Evolutionary conservation across 2,329 filamentous ascomycete genomes (phyloP).

Genomic region (Aureobasidium sp.): DNA sequence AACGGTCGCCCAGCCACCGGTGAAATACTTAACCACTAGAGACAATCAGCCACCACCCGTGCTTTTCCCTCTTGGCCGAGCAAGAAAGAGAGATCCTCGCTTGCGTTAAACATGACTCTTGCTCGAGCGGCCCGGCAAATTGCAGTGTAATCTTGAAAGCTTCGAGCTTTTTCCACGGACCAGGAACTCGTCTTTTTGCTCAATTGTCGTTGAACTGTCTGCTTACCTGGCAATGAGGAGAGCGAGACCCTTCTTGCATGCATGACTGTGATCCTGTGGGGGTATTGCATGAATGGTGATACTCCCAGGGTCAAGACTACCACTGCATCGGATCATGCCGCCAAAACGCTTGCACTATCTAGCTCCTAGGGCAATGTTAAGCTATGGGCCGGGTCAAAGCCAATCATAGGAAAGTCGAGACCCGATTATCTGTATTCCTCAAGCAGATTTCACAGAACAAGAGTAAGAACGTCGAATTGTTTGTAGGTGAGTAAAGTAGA

Average conservation of each 20-base stretch:
- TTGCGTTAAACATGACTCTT: slow-evolving; percentile 12
- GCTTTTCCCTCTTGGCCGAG: neutral
- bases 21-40: slow-evolving; percentile 12
- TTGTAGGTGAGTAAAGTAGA: neutral
- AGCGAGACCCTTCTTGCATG: neutral
- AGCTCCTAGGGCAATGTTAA: neutral
- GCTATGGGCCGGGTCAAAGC: neutral
- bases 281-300: neutral
- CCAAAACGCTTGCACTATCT: neutral
- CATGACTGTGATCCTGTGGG: neutral
- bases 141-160: neutral
- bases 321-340: neutral
- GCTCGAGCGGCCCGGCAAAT: slow-evolving; percentile 10
- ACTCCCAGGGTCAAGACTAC: neutral
- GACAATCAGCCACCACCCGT: slow-evolving; percentile 9
- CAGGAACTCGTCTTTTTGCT: neutral
- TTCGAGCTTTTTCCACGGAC: neutral
- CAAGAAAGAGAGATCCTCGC: slow-evolving; percentile 5
- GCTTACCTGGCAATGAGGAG: neutral
- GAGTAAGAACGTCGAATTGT: neutral
- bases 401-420: neutral
- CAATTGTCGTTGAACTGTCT: neutral
- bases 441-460: neutral
- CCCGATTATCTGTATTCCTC: neutral
- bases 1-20: slow-evolving; percentile 5